Evolutionary conservation across 2,329 filamentous ascomycete genomes (phyloP), one percentile per base, ranked within the genome.

Genomic region (Cordyceps militaris): DNA sequence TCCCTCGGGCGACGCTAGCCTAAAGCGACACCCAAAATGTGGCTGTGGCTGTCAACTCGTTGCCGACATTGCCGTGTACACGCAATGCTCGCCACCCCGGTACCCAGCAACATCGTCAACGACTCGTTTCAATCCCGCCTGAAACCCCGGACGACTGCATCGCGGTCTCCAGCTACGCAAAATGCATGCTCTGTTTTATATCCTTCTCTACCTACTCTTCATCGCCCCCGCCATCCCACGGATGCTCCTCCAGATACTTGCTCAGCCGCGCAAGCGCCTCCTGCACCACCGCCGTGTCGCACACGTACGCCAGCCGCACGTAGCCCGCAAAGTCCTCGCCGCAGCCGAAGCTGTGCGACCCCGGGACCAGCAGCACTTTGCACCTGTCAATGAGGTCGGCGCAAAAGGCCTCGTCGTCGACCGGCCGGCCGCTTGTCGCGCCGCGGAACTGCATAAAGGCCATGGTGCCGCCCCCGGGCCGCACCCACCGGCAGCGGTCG

Each of bases 401-500:
- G 64, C 88, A 93, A 64, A 96, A 87, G 4, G 76, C 76, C n/a
- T 80, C 82, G 61, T 92, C 87, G 64, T 93, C 83, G 0, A 95
- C 79, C 1, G 83, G 78, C 66, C 79, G 76, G 0, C 74, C 83
- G 47, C 80, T 79, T 52, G 79, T 77, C 34, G 54, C 34, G 9
- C n/a, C 34, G 55, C 75, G 76, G 62, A 95, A 90, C 64, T 81
- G 83, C 58, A 95, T 73, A 65, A 95, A 89, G 0, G 88, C 87
- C 9, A 88, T 93, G 2, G 89, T 95, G 0, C 90, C 91, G 1
- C 88, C 89, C 5, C 82, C 82, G 1, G 91, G 91, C 69, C 83
- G 87, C 4, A 85, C 78, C 87, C 88, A 94, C 1, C 80, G 79
- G 64, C 84, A 87, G 7, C 82, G 78, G 61, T 80, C 79, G 40